These are phyloP conservation scores for Pezicula carpinea DNA, from an alignment of 2,329 filamentous ascomycete genomes.

Conservation along the genomic window DNA sequence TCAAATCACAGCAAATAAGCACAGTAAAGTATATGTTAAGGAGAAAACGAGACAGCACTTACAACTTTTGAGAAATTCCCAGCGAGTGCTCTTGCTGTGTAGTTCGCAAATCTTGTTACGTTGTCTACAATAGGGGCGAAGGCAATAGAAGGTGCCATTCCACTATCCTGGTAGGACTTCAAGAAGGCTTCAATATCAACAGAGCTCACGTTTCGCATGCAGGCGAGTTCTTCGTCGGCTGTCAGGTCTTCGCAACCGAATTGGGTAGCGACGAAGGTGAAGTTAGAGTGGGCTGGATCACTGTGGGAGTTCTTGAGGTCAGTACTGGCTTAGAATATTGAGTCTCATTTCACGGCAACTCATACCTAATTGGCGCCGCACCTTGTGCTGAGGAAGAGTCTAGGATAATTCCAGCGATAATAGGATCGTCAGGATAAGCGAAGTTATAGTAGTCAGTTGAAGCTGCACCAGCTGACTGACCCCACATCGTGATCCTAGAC, in stretches of 20 bases:
- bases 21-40: neutral
- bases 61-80: slow-evolving; percentile 15
- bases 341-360: no score
- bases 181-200: slow-evolving; percentile 12
- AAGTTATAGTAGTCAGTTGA: slow-evolving; percentile 23
- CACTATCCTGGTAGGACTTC: slow-evolving; percentile 10
- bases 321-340: no score
- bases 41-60: slow-evolving; percentile 2
- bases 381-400: no score
- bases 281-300: slow-evolving; percentile 17
- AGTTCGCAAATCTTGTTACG: slow-evolving; percentile 13
- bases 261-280: slow-evolving; percentile 19
- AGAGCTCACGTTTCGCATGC: slow-evolving; percentile 19
- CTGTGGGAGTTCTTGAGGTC: no score
- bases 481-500: slow-evolving; percentile 25
- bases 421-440: slow-evolving; percentile 21
- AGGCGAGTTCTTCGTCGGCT: slow-evolving; percentile 18
- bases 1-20: neutral
- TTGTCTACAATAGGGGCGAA: slow-evolving; percentile 18
- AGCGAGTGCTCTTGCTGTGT: slow-evolving; percentile 12
- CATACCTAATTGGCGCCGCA: no score
- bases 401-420: slow-evolving; percentile 16
- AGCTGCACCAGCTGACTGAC: slow-evolving; percentile 23
- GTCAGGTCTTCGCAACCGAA: slow-evolving; percentile 21
- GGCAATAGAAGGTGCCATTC: slow-evolving; percentile 5